Evolutionary conservation across 495 filamentous ascomycete genomes (phyloP).

Genomic region (Podospora tetraspora): DNA sequence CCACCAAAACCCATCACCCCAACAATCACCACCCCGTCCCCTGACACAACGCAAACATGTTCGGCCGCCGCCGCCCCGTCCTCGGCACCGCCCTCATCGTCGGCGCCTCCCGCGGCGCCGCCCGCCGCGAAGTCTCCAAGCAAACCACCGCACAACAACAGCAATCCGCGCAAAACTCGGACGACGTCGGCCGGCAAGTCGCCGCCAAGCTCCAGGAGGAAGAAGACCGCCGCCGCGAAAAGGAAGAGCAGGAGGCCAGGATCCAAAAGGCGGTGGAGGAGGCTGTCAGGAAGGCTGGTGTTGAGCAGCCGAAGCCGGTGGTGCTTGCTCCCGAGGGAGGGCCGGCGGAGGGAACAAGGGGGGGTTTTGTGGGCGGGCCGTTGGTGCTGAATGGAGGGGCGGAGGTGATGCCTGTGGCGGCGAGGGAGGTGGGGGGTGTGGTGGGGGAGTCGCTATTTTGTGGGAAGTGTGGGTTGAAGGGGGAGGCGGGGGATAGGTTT

Average conservation of each 20-base stretch:
- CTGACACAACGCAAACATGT: background rate
- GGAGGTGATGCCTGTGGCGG: background rate
- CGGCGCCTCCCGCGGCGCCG: conserved; percentile 1
- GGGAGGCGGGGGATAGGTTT: conserved; percentile 1
- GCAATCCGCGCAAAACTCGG: background rate
- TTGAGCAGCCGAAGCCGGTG: background rate
- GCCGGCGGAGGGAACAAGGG: background rate
- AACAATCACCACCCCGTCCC: background rate
- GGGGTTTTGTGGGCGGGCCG: background rate
- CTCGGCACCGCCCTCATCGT: conserved; percentile 11
- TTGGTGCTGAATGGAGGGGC: background rate
- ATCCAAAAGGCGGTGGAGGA: conserved; percentile 3
- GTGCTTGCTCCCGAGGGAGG: background rate
- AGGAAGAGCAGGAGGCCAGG: background rate
- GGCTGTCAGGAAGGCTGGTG: background rate
- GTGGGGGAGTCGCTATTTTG: background rate
- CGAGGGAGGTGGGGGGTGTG: background rate
- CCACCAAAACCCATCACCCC: background rate
- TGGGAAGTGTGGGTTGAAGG: background rate
- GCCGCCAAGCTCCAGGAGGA: background rate
- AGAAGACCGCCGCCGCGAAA: background rate
- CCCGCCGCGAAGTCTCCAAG: conserved; percentile 2
- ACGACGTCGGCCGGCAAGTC: background rate
- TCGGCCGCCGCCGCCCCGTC: conserved; percentile 6
- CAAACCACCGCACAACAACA: background rate